Evolutionary conservation across 73 alveolate genomes (phyloP), one percentile per base, ranked within the genome.

Genomic region (Uronychia setigera): DNA sequence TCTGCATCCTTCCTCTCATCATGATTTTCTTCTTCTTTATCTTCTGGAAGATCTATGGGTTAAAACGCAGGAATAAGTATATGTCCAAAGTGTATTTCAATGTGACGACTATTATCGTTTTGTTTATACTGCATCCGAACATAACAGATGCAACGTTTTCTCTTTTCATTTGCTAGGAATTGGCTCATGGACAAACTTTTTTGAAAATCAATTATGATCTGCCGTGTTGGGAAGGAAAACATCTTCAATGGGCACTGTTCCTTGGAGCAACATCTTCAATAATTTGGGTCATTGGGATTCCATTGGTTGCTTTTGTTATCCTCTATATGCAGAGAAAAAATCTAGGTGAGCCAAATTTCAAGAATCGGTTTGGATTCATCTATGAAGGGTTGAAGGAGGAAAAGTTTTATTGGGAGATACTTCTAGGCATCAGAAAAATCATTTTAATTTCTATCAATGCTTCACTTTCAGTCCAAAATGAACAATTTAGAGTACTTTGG

Each of bases 401-500:
- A 25, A 87, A 80, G 26, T 85, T 33, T 58, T 85, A 85, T 85
- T 85, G 92, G 92, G 92, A 85, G 32, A 78, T 85, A 26, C 32
- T 85, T 1, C 60, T 74, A 28, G 35, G 58, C 59, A 58, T 85
- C 1, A 76, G 92, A 27, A 85, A 85, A 74, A 76, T 85, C 14
- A 29, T 31, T 25, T 33, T 85, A 77, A 85, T 85, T 67, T 29
- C 34, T 9, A 14, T 67, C 19, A 67, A 67, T 67, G 79, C 79
- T 26, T 29, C 34, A 1, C 28, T 67, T 26, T 67, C 79, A 13
- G 28, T 67, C 31, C 31, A 67, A 13, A 67, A 67, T 67, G 31
- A 67, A 67, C 28, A 9, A 5, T 67, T 26, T 67, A 14, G 32
- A 67, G 79, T 32, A 14, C 31, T 67, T 13, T n/a, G n/a, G n/a